Percentiles rank a stretch among this genome's conserved stretches.
phyloP scores from a whole-genome alignment of 352 stramenopile genomes.

The Globisporangium polare region DNA sequence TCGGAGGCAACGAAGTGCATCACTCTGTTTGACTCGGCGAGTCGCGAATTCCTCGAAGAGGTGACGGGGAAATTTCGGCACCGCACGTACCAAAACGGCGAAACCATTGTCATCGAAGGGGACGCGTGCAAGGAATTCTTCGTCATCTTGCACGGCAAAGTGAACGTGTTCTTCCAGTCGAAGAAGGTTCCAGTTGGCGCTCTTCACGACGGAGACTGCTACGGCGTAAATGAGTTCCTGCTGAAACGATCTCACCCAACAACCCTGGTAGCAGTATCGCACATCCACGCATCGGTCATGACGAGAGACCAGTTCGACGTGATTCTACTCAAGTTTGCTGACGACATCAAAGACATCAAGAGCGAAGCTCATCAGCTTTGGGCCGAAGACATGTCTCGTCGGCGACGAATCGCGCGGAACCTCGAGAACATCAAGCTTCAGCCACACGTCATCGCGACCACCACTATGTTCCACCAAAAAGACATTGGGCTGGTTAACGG shows the following conservation, averaged over 20 bases:
- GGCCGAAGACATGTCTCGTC: slow-evolving; percentile 29
- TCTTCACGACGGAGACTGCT: slow-evolving; percentile 62
- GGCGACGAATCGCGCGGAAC: slow-evolving; percentile 38
- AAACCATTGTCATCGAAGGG: slow-evolving; percentile 64
- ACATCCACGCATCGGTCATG: slow-evolving; percentile 65
- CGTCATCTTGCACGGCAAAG: slow-evolving; percentile 51
- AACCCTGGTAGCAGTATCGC: slow-evolving; percentile 46
- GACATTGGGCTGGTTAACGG: slow-evolving; percentile 18
- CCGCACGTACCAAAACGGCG: slow-evolving; percentile 64
- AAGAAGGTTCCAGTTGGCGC: slow-evolving; percentile 46
- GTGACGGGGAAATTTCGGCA: slow-evolving; percentile 79
- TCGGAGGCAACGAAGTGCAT: slow-evolving; percentile 53
- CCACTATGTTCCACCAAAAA: slow-evolving; percentile 50
- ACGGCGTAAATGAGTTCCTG: slow-evolving; percentile 67
- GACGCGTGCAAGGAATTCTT: slow-evolving; percentile 72
- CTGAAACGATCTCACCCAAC: slow-evolving; percentile 32
- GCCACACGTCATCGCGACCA: slow-evolving; percentile 39
- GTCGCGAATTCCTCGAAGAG: slow-evolving; percentile 69
- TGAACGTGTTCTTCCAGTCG: slow-evolving; percentile 59
- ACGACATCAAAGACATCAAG: slow-evolving; percentile 51
- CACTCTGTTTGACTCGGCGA: slow-evolving; percentile 53
- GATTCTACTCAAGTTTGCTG: slow-evolving; percentile 53
- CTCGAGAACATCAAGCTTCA: slow-evolving; percentile 52
- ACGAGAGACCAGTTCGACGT: slow-evolving; percentile 68
- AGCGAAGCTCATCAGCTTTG: slow-evolving; percentile 39